Percentiles rank a stretch among this genome's conserved stretches.
Evolutionary conservation across 2,329 filamentous ascomycete species (phyloP).

Genomic region (Paecilomyces formosus): DNA sequence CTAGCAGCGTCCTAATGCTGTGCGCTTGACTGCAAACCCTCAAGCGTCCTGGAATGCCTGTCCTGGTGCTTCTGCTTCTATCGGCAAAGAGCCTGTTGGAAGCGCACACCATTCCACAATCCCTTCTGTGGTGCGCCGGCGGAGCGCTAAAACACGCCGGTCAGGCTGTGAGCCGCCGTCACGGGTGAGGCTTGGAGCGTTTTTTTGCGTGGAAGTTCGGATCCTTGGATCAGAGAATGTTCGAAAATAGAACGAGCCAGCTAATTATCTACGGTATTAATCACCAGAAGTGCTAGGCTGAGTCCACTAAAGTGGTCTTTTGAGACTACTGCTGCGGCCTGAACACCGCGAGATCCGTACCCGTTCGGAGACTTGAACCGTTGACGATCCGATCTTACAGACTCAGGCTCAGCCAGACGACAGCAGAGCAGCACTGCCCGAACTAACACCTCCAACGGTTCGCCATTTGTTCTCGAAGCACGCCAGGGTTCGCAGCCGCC

Average conservation of each 20-base stretch:
- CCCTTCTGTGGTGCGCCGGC: background rate
- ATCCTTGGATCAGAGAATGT: background rate
- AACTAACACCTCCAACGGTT: background rate
- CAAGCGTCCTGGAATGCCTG: background rate
- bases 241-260: background rate
- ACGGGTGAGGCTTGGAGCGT: background rate
- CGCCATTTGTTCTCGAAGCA: background rate
- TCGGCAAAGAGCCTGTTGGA: background rate
- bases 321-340: background rate
- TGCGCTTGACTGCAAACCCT: background rate
- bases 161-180: background rate
- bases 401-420: too few species aligned
- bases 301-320: background rate
- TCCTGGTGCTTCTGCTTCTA: background rate
- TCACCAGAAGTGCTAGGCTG: background rate
- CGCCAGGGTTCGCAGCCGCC: background rate
- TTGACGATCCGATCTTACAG: background rate
- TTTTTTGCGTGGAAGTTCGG: background rate
- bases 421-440: background rate
- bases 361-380: background rate
- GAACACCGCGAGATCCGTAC: background rate
- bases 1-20: background rate
- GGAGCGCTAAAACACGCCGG: background rate
- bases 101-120: background rate
- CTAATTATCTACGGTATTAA: background rate